A percentile compares a stretch with the other conserved stretches of the same genome.
These are phyloP conservation scores for Candida sakaeoensis DNA, from an alignment of 805 yeast species.

Conservation along the genomic window DNA sequence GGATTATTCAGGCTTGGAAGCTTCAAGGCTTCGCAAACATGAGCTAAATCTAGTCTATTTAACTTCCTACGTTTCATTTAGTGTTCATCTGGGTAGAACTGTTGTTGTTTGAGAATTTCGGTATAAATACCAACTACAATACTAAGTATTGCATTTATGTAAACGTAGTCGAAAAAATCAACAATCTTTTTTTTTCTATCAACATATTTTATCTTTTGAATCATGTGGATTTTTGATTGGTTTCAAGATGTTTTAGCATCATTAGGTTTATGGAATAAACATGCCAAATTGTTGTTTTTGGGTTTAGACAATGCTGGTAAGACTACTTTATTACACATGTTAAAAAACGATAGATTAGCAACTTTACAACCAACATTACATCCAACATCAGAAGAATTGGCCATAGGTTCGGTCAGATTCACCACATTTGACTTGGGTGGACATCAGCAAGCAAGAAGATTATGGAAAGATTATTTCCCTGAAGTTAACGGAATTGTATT, in stretches of 20 bases:
- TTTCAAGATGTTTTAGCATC: slow-evolving; percentile 44
- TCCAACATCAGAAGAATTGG: slow-evolving; percentile 97
- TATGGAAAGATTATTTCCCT: slow-evolving; percentile 99
- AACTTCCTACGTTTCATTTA: too few species aligned
- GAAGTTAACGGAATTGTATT: slow-evolving; percentile 98
- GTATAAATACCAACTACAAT: not conserved
- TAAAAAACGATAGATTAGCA: slow-evolving; percentile 91
- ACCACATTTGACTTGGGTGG: slow-evolving; percentile 99
- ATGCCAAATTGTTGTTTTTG: slow-evolving; percentile 44
- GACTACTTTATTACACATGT: slow-evolving; percentile 45
- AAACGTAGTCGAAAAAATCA: slow-evolving; percentile 4
- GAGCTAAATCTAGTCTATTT: too few species aligned
- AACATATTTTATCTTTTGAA: not conserved
- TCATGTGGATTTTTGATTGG: slow-evolving; percentile 23
- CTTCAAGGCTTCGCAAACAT: too few species aligned
- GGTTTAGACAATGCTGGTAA: slow-evolving; percentile 49
- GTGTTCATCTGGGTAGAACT: too few species aligned
- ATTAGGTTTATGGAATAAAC: slow-evolving; percentile 48
- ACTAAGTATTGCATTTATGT: not conserved
- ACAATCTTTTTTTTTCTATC: slow-evolving; percentile 1
- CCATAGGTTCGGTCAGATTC: slow-evolving; percentile 93
- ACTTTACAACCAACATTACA: slow-evolving; percentile 97
- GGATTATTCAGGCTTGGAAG: too few species aligned
- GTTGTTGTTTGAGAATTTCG: too few species aligned
- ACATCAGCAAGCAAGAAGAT: slow-evolving; percentile 96